Conservation (phyloP, 2,329 filamentous ascomycete species). For the Aspergillus sp. region DNA sequence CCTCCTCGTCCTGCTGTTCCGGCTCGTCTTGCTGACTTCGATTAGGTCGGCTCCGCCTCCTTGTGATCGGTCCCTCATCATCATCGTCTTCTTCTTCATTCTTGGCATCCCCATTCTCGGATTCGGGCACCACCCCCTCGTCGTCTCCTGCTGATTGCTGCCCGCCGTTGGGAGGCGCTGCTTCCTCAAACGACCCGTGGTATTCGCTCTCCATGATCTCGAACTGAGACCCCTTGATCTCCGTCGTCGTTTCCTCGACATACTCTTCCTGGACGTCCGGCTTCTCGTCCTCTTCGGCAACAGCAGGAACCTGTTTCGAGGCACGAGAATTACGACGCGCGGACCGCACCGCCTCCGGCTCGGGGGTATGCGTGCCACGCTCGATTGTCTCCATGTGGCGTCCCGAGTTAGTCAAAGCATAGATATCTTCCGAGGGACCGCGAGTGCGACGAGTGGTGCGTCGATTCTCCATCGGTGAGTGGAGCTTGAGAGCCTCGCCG, state of each 20-base stretch:
- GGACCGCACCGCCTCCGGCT: conserved; percentile 27
- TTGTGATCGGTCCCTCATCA: conserved; percentile 53
- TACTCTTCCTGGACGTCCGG: conserved; percentile 35
- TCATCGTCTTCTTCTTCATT: conserved; percentile 44
- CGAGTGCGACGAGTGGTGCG: conserved; percentile 61
- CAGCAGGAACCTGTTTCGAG: conserved; percentile 39
- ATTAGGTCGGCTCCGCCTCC: conserved; percentile 39
- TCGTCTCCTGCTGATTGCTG: conserved; percentile 31
- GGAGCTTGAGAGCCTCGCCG: conserved; percentile 24
- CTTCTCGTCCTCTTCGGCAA: conserved; percentile 24
- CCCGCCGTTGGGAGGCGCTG: conserved; percentile 21
- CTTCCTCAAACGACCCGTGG: conserved; percentile 34
- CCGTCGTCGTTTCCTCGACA: conserved; percentile 45
- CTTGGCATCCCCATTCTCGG: conserved; percentile 38
- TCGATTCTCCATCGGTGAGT: conserved; percentile 36
- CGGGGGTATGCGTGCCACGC: conserved; percentile 54
- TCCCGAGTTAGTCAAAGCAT: conserved; percentile 60
- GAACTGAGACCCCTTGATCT: conserved; percentile 39
- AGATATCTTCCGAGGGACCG: conserved; percentile 55
- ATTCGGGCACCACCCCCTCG: conserved; percentile 39
- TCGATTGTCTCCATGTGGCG: conserved; percentile 56
- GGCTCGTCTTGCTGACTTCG: conserved; percentile 25
- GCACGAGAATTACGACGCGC: conserved; percentile 31
- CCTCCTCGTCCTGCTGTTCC: conserved; percentile 29
- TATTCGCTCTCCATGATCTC: conserved; percentile 45